These are phyloP conservation scores for Colletotrichum sp. DNA, from an alignment of 2,329 filamentous ascomycete species.

Conservation along the genomic window DNA sequence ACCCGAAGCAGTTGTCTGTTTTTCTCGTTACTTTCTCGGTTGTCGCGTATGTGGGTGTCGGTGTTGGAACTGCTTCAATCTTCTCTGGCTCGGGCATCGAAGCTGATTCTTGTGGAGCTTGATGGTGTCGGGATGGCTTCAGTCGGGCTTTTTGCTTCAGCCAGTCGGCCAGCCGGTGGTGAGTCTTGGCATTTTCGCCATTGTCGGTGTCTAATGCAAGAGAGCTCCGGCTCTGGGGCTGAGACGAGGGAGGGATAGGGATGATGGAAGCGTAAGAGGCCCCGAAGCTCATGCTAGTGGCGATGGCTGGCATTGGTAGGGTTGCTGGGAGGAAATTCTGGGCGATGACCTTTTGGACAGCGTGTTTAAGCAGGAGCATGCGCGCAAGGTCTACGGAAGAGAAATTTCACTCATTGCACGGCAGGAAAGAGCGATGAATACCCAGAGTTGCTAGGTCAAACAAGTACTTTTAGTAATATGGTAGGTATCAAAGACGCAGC, in stretches of 20 bases:
- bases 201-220: background rate
- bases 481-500: constrained; percentile 12
- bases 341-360: background rate
- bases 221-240: background rate
- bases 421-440: background rate
- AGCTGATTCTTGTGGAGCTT: background rate
- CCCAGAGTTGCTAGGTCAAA: background rate
- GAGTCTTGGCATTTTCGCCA: background rate
- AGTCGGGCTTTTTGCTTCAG: background rate
- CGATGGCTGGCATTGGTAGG: background rate
- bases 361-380: background rate
- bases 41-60: background rate
- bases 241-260: background rate
- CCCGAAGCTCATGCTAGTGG: background rate
- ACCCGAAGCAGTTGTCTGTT: background rate
- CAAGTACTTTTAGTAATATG: constrained; percentile 12
- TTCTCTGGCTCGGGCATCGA: background rate
- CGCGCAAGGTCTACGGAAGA: background rate
- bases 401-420: background rate
- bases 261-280: background rate
- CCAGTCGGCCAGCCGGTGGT: background rate
- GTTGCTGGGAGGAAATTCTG: background rate
- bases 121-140: background rate
- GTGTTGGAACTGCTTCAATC: background rate
- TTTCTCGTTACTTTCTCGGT: background rate